Base-by-base conservation (phyloP, 176 grass and related monocot species). In the Juncus effusus region DNA sequence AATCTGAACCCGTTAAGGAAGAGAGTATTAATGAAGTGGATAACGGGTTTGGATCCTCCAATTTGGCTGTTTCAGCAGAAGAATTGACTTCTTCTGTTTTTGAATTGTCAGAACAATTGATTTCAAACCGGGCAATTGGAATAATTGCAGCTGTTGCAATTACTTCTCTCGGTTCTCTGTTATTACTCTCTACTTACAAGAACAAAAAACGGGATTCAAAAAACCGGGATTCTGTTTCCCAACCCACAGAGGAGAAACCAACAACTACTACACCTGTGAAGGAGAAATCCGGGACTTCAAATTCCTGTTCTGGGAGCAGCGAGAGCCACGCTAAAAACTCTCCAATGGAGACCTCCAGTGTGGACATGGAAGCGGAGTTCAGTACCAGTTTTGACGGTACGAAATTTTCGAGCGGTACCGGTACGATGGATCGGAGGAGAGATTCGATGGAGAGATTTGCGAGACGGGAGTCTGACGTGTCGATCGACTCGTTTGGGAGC, bases 401-500 rank as follows among this genome's bases (percentile, higher is more conserved):
- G n/a, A n/a, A n/a, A n/a, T n/a, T n/a, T n/a, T n/a, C n/a, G n/a
- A n/a, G n/a, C n/a, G n/a, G n/a, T 28, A 61, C 57, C 15, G 14
- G 38, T 74, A 7, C 13, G 12, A n/a, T n/a, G n/a, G 13, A 13
- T 38, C 11, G 12, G 16, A 51, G 36, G 51, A 52, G 38, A 6
- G 56, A 10, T 1, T 40, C 59, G 51, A 2, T 8, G 3, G 81
- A 86, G 10, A 81, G 60, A 51, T 59, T 13, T 13, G 44, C 60
- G 3, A 83, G 82, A 75, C 86, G 85, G 68, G 88, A 92, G 14
- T 97, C 93, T 8, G 50, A 36, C 3, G 59, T 61, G 12, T 77
- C 88, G 11, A 86, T 87, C 36, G 59, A 74, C 7, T 86, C 94
- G 15, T 99, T 80, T 64, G 88, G 94, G 14, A 99, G 94, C 64